Percentiles rank a stretch among this genome's conserved stretches.
These are phyloP conservation scores for Aspergillus hortae DNA, from an alignment of 2,329 filamentous ascomycete genomes.

Conservation along the genomic window DNA sequence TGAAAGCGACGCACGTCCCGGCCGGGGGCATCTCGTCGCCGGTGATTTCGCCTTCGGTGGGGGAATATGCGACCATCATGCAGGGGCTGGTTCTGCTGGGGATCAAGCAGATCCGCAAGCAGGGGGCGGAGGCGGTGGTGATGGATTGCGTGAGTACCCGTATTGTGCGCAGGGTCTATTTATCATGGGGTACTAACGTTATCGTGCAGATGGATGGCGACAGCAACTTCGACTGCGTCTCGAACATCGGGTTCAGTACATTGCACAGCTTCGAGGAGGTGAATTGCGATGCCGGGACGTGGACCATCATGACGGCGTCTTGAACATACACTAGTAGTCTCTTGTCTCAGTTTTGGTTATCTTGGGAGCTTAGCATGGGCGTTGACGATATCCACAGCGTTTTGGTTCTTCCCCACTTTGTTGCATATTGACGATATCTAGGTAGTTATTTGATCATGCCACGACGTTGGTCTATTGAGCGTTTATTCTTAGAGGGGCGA, in stretches of 20 bases:
- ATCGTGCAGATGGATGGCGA: constrained; percentile 62
- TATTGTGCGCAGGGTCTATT: background rate
- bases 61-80: constrained; percentile 66
- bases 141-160: constrained; percentile 69
- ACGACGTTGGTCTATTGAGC: background rate
- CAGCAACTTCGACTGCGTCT: constrained; percentile 68
- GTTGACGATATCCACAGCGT: constrained; percentile 8
- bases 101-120: constrained; percentile 75
- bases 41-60: constrained; percentile 65
- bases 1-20: constrained; percentile 55
- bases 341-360: background rate
- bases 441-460: background rate
- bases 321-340: constrained; percentile 5
- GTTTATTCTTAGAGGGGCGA: too few species aligned
- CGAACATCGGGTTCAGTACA: constrained; percentile 75
- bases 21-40: constrained; percentile 78
- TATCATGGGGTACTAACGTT: constrained; percentile 21
- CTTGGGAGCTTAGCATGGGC: background rate
- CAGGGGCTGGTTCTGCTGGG: constrained; percentile 79
- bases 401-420: background rate
- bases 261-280: constrained; percentile 80
- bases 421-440: background rate
- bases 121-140: constrained; percentile 69
- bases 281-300: constrained; percentile 62
- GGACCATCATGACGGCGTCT: constrained; percentile 52